Percentiles rank a stretch among this genome's conserved stretches.
Conservation (phyloP, 495 filamentous ascomycete species). For the Penicillium odoratum region DNA sequence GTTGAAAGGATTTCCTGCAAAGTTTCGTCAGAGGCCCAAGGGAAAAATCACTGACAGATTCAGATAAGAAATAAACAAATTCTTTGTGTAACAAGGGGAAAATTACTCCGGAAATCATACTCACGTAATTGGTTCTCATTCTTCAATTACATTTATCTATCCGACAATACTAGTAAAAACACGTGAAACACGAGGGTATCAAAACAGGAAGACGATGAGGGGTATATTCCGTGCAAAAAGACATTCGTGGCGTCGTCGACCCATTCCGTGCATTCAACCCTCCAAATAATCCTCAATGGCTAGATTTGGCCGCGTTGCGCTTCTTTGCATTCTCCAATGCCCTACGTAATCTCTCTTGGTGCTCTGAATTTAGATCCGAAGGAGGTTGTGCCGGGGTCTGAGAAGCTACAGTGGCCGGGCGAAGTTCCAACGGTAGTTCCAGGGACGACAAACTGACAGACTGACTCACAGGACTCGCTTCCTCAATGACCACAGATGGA, state of each 20-base stretch:
- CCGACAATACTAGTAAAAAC: neutral
- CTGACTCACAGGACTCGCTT: constrained; percentile 2
- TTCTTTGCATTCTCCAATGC: constrained; percentile 52
- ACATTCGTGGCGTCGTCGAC: constrained; percentile 28
- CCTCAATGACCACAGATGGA: neutral
- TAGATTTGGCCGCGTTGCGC: constrained; percentile 45
- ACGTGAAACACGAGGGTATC: constrained; percentile 6
- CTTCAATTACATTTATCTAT: neutral
- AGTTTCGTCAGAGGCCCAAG: neutral
- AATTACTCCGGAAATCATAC: constrained; percentile 15
- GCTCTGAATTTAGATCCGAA: constrained; percentile 33
- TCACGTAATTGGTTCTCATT: neutral
- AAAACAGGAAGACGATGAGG: constrained; percentile 1
- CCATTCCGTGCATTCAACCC: neutral
- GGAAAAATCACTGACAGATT: too few species aligned
- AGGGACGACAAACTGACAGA: neutral
- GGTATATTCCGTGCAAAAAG: neutral
- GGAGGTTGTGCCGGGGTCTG: constrained; percentile 8
- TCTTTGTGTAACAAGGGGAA: constrained; percentile 20
- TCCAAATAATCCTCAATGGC: constrained; percentile 12
- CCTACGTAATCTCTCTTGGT: constrained; percentile 47
- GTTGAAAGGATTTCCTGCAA: neutral
- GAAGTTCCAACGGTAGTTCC: constrained; percentile 14
- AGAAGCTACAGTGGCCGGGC: constrained; percentile 12
- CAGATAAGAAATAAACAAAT: neutral